phyloP scores from a whole-genome alignment of 2,329 filamentous ascomycete genomes.

The Ophiosphaerella narmari region DNA sequence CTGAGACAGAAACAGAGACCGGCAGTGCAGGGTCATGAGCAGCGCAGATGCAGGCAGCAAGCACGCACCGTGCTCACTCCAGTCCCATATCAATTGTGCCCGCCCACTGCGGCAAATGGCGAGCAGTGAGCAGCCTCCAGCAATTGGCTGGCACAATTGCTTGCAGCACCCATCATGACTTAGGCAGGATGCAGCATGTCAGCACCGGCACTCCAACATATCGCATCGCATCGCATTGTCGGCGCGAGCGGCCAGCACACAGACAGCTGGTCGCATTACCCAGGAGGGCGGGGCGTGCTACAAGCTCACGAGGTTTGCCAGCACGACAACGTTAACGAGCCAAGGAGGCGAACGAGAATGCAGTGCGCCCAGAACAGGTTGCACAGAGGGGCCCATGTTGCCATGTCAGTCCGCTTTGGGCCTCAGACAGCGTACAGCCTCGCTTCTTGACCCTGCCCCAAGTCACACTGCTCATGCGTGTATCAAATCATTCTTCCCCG shows the following conservation, averaged over 20 bases:
- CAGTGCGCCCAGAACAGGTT: constrained; percentile 12
- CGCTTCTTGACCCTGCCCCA: constrained; percentile 21
- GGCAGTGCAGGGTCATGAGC: neutral
- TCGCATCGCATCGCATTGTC: too few relatives aligned
- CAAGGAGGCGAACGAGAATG: constrained; percentile 19
- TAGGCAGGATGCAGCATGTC: too few relatives aligned
- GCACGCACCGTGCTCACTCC: neutral
- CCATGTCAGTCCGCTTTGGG: constrained; percentile 23
- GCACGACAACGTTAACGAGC: constrained; percentile 25
- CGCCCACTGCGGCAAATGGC: too few relatives aligned
- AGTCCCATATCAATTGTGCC: too few relatives aligned
- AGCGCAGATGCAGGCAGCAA: constrained; percentile 2
- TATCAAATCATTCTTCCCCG: constrained; percentile 21
- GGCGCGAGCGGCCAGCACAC: constrained; percentile 14
- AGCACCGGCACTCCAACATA: too few relatives aligned
- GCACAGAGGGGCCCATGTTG: constrained; percentile 5
- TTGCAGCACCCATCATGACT: too few relatives aligned
- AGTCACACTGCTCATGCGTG: constrained; percentile 23
- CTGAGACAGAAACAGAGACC: too few relatives aligned
- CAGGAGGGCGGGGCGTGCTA: constrained; percentile 18
- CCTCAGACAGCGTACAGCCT: constrained; percentile 19
- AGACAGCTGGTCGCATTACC: constrained; percentile 18
- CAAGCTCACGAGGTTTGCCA: constrained; percentile 29
- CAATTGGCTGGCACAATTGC: too few relatives aligned
- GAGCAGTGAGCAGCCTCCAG: too few relatives aligned